Conservation (phyloP, 2,329 filamentous ascomycete species). For the Hyphodiscus sp. region DNA sequence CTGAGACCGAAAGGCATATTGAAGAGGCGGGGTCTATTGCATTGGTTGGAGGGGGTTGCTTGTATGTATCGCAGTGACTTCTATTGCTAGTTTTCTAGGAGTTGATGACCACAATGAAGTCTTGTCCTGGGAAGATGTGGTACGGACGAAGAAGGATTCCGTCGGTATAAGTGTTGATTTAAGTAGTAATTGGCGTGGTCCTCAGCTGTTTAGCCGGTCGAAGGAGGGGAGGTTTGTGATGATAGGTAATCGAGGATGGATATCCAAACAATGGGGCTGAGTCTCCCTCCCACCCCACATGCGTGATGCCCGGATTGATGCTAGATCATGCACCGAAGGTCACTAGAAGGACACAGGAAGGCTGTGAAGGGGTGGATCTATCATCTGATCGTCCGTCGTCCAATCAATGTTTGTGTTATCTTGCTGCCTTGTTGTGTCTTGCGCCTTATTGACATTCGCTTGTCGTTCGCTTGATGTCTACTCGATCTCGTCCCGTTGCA, state of each 20-base stretch:
- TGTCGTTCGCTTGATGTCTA: neutral
- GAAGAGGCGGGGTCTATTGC: neutral
- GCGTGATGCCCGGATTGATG: neutral
- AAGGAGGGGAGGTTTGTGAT: no score
- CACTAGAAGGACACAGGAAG: neutral
- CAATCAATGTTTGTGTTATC: neutral
- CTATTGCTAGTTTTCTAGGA: neutral
- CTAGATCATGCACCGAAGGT: neutral
- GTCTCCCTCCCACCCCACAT: neutral
- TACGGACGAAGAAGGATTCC: neutral
- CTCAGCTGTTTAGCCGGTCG: no score
- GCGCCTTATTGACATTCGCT: no score
- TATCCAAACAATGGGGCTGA: neutral
- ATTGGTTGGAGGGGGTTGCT: neutral
- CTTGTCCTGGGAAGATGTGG: neutral
- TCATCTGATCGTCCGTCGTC: neutral
- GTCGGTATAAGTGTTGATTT: neutral
- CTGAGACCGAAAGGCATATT: slow-evolving; percentile 1
- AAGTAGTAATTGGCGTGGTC: neutral
- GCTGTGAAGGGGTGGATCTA: neutral
- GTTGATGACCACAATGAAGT: neutral
- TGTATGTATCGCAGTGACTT: neutral
- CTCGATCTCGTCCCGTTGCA: neutral
- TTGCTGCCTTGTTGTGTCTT: neutral
- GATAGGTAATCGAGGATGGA: neutral